Conservation (phyloP, 352 stramenopile species). For the Phytophthora colocasiae region DNA sequence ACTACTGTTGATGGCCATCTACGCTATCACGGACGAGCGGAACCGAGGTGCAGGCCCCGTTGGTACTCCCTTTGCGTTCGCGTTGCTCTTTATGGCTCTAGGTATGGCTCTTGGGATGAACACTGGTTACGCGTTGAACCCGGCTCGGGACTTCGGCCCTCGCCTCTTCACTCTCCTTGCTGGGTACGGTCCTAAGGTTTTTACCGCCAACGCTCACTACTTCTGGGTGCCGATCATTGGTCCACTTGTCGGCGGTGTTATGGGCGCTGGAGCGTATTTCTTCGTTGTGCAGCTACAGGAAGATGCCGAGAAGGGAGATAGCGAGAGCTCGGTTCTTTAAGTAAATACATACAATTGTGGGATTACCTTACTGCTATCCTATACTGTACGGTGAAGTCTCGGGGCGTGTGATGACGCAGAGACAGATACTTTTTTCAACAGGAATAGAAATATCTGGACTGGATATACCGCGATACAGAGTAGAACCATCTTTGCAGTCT, state of each 20-base stretch:
- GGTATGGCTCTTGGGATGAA: conserved; percentile 64
- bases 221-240: conserved; percentile 68
- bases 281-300: conserved; percentile 64
- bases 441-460: conserved; percentile 28
- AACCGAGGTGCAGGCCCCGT: conserved; percentile 51
- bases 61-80: conserved; percentile 46
- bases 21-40: conserved; percentile 52
- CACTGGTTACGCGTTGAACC: conserved; percentile 50
- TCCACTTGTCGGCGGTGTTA: conserved; percentile 47
- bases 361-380: background rate
- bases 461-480: conserved; percentile 15
- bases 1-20: conserved; percentile 57
- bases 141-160: conserved; percentile 49
- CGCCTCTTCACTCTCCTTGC: conserved; percentile 53
- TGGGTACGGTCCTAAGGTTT: conserved; percentile 61
- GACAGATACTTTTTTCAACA: conserved; percentile 6
- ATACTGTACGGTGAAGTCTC: background rate
- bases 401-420: background rate
- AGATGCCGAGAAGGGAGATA: conserved; percentile 20
- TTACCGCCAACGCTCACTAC: conserved; percentile 55
- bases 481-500: conserved; percentile 20
- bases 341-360: conserved; percentile 10
- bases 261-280: conserved; percentile 57
- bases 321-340: conserved; percentile 10
- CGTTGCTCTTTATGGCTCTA: conserved; percentile 59